These are phyloP conservation scores for Phyllosticta citribraziliensis DNA, from an alignment of 2,329 filamentous ascomycete genomes.

Conservation along the genomic window DNA sequence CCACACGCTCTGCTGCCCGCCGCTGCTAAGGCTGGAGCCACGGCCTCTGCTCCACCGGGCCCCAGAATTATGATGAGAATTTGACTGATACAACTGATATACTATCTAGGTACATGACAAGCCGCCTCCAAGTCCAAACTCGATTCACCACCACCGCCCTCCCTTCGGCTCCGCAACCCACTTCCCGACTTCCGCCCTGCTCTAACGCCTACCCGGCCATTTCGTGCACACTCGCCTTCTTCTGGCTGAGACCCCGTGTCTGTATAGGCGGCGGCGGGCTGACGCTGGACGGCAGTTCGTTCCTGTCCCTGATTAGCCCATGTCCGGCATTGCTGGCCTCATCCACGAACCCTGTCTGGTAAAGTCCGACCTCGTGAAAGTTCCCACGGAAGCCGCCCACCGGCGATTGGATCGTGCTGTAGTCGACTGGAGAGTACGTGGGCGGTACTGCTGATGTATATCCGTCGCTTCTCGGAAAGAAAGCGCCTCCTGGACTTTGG, in stretches of 20 bases:
- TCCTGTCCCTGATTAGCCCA: conserved; percentile 1
- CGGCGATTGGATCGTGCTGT: neutral
- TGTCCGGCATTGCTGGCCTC: neutral
- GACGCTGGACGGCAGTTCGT: neutral
- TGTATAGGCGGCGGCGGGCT: conserved; percentile 6
- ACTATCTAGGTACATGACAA: neutral
- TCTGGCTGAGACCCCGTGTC: neutral
- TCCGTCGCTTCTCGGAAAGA: neutral
- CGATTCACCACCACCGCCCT: neutral
- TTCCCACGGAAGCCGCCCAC: neutral
- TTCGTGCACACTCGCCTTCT: conserved; percentile 7
- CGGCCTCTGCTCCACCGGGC: neutral
- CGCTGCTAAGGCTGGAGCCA: neutral
- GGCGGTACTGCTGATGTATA: neutral
- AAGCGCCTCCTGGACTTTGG: conserved; percentile 4
- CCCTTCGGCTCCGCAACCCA: neutral
- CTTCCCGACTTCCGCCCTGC: neutral
- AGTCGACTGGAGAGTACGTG: conserved; percentile 1
- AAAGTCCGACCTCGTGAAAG: conserved; percentile 8
- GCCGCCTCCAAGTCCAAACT: neutral
- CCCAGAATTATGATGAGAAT: neutral
- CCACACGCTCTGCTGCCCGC: neutral
- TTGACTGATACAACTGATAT: neutral
- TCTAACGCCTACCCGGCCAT: neutral
- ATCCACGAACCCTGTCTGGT: neutral